Conservation (phyloP, 768 basidiomycete species). For the Macrolepiota fuliginosa region DNA sequence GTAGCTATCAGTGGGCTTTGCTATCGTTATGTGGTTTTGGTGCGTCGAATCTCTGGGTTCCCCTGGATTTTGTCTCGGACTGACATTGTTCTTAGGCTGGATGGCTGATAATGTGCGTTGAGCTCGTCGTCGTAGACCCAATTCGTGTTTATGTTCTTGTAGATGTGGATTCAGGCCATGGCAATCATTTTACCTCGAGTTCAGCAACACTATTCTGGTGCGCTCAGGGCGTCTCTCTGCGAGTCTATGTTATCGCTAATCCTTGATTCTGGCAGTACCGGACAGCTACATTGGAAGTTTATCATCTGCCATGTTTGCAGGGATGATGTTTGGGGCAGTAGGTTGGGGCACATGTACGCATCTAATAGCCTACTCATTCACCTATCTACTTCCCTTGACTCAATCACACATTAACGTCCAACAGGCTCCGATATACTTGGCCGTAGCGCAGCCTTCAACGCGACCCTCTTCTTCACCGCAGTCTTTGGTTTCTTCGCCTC, state of each 20-base stretch:
- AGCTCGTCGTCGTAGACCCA: constrained; percentile 8
- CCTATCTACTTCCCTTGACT: background rate
- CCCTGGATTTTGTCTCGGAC: background rate
- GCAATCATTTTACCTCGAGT: constrained; percentile 97
- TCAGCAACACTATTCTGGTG: constrained; percentile 82
- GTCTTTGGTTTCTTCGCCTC: constrained; percentile 84
- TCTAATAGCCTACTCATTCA: background rate
- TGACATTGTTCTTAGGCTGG: constrained; percentile 58
- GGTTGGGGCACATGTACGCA: constrained; percentile 87
- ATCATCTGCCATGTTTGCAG: constrained; percentile 86
- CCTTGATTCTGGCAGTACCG: constrained; percentile 43
- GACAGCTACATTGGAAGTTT: constrained; percentile 77
- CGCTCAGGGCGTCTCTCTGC: constrained; percentile 17
- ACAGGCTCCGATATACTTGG: constrained; percentile 85
- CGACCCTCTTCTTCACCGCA: constrained; percentile 87
- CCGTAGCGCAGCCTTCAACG: constrained; percentile 87
- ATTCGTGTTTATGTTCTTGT: constrained; percentile 16
- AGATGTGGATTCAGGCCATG: constrained; percentile 94
- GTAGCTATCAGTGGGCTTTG: constrained; percentile 82
- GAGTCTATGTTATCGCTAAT: background rate
- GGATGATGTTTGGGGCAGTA: constrained; percentile 97
- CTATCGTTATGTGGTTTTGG: constrained; percentile 87
- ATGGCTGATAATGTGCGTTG: constrained; percentile 83
- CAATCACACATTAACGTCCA: background rate
- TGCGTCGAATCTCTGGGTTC: constrained; percentile 35